A percentile compares a stretch with the other conserved stretches of the same genome.
Evolutionary conservation across 768 basidiomycete species (phyloP).

Genomic region (Lactarius sanguifluus): DNA sequence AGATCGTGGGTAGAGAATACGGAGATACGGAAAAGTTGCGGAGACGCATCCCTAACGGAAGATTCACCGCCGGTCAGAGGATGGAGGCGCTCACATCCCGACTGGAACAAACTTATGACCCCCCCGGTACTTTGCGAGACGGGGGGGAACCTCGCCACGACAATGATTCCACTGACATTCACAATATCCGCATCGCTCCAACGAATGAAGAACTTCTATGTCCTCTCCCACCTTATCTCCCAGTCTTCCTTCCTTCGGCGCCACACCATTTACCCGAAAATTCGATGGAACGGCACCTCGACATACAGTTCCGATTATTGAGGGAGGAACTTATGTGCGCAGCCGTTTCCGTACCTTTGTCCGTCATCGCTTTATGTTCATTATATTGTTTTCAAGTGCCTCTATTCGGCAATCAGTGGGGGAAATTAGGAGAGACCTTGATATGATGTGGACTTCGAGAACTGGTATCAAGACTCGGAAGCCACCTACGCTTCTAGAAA

Average conservation of each 20-base stretch:
- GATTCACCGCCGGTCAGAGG: slow-evolving; percentile 27
- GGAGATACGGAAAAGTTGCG: slow-evolving; percentile 35
- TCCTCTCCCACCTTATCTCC: slow-evolving; percentile 53
- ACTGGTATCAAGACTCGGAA: background rate
- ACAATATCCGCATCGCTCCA: slow-evolving; percentile 64
- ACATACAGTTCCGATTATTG: slow-evolving; percentile 73
- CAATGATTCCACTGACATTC: slow-evolving; percentile 59
- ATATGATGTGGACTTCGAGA: slow-evolving; percentile 20
- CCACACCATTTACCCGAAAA: slow-evolving; percentile 59
- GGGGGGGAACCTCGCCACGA: slow-evolving; percentile 60
- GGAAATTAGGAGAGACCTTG: slow-evolving; percentile 27
- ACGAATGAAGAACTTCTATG: slow-evolving; percentile 65
- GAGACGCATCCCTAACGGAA: slow-evolving; percentile 4
- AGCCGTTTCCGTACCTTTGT: background rate
- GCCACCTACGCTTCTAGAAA: slow-evolving; percentile 42
- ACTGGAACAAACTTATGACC: slow-evolving; percentile 47
- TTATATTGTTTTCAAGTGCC: slow-evolving; percentile 13
- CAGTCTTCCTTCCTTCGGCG: slow-evolving; percentile 56
- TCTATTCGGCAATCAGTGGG: slow-evolving; percentile 30
- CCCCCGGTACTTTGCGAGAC: slow-evolving; percentile 51
- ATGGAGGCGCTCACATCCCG: slow-evolving; percentile 43
- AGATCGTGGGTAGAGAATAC: slow-evolving; percentile 55
- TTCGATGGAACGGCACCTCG: slow-evolving; percentile 65
- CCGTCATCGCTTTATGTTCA: slow-evolving; percentile 4
- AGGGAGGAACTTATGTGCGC: slow-evolving; percentile 69